Percentiles rank a stretch among this genome's conserved stretches.
phyloP scores from a whole-genome alignment of 2,329 filamentous ascomycete species.

The Sphaerulina populicola region DNA sequence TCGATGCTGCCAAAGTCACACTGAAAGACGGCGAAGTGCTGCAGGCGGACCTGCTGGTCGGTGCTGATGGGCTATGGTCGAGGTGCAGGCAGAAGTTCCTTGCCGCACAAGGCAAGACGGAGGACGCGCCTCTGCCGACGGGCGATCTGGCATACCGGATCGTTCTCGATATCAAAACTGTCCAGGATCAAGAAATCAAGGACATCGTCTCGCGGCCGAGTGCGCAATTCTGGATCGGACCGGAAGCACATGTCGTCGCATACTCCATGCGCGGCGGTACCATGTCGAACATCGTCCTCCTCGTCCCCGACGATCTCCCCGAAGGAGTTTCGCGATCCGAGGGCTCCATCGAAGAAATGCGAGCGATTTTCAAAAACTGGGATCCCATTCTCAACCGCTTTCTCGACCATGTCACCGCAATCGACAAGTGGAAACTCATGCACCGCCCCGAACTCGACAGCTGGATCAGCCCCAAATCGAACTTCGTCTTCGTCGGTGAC shows the following conservation, averaged over 20 bases:
- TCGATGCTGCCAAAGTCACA: slow-evolving; percentile 39
- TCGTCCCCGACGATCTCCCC: slow-evolving; percentile 57
- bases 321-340: slow-evolving; percentile 44
- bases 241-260: slow-evolving; percentile 52
- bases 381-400: slow-evolving; percentile 50
- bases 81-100: slow-evolving; percentile 46
- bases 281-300: slow-evolving; percentile 58
- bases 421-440: slow-evolving; percentile 65
- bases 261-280: slow-evolving; percentile 53
- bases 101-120: slow-evolving; percentile 30
- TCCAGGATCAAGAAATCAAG: slow-evolving; percentile 45
- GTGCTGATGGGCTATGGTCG: slow-evolving; percentile 58
- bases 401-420: slow-evolving; percentile 46
- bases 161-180: slow-evolving; percentile 46
- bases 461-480: slow-evolving; percentile 49
- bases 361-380: slow-evolving; percentile 52
- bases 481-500: slow-evolving; percentile 49
- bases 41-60: slow-evolving; percentile 51
- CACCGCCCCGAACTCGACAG: slow-evolving; percentile 45
- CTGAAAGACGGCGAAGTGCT: slow-evolving; percentile 37
- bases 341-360: slow-evolving; percentile 55
- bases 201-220: slow-evolving; percentile 47
- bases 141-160: slow-evolving; percentile 60
- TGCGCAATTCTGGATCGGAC: slow-evolving; percentile 57
- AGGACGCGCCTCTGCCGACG: slow-evolving; percentile 47